A percentile compares a stretch with the other conserved stretches of the same genome.
Evolutionary conservation across 2,329 filamentous ascomycete genomes (phyloP).

Genomic region (Diaporthe australafricana): DNA sequence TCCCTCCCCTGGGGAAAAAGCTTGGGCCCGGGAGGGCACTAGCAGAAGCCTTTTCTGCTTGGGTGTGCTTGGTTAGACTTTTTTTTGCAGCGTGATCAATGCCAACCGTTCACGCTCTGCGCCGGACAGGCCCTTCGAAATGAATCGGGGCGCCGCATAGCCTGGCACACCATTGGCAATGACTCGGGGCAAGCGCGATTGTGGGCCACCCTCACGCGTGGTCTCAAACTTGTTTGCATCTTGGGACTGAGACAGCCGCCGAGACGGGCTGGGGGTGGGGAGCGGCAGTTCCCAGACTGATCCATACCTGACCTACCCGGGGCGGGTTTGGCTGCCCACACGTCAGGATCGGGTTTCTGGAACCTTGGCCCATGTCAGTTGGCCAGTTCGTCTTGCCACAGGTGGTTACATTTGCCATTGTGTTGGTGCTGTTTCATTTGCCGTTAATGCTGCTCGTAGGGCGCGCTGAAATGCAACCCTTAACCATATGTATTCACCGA

Average conservation of each 20-base stretch:
- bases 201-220: neutral
- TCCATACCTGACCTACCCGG: neutral
- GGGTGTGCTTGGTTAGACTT: neutral
- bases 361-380: constrained; percentile 21
- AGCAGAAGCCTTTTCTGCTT: constrained; percentile 10
- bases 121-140: constrained; percentile 4
- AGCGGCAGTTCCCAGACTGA: constrained; percentile 13
- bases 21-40: neutral
- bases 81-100: neutral
- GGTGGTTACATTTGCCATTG: constrained; percentile 7
- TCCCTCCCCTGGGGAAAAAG: neutral
- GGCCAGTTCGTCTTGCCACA: neutral
- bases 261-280: neutral
- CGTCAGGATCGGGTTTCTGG: neutral
- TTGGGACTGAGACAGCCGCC: constrained; percentile 19
- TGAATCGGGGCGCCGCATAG: constrained; percentile 3
- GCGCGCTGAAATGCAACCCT: neutral
- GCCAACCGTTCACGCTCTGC: neutral
- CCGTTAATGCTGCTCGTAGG: neutral
- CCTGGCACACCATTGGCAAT: neutral
- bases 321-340: neutral
- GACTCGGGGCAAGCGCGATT: neutral
- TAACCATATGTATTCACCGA: neutral
- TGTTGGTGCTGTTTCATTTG: constrained; percentile 6
- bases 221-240: constrained; percentile 21